Percentiles rank a stretch among this genome's conserved stretches.
Evolutionary conservation across 768 basidiomycete species (phyloP).

Genomic region (Erythrobasidium yunnanense): DNA sequence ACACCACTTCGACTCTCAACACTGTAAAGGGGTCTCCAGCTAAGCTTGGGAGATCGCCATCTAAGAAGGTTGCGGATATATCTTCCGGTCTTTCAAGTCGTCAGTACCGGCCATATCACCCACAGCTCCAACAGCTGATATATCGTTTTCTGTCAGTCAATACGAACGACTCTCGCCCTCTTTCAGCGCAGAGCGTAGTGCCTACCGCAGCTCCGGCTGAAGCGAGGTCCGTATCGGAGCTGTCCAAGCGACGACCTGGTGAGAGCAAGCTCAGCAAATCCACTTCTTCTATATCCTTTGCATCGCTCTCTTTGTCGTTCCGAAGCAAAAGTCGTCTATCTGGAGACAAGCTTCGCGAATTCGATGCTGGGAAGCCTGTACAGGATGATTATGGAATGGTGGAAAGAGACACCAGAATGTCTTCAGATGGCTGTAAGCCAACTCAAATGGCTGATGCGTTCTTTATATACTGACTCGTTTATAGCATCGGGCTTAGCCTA

Average conservation of each 20-base stretch:
- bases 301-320: constrained; percentile 13
- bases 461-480: neutral
- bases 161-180: too few species aligned
- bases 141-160: too few species aligned
- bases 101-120: too few species aligned
- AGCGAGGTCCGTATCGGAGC: neutral
- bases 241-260: constrained; percentile 12
- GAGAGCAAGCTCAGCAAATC: constrained; percentile 12
- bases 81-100: too few species aligned
- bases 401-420: constrained; percentile 11
- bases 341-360: neutral
- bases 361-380: neutral
- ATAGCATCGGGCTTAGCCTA: neutral
- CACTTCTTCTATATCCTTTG: constrained; percentile 2
- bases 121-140: too few species aligned
- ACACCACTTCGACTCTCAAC: neutral
- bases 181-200: too few species aligned
- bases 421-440: constrained; percentile 2
- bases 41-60: too few species aligned
- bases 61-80: too few species aligned
- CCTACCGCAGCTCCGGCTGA: too few species aligned
- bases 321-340: neutral
- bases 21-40: too few species aligned
- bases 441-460: neutral
- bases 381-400: constrained; percentile 18